phyloP scores from a whole-genome alignment of 2,329 filamentous ascomycete genomes.

The Furcasterigmium furcatum region DNA sequence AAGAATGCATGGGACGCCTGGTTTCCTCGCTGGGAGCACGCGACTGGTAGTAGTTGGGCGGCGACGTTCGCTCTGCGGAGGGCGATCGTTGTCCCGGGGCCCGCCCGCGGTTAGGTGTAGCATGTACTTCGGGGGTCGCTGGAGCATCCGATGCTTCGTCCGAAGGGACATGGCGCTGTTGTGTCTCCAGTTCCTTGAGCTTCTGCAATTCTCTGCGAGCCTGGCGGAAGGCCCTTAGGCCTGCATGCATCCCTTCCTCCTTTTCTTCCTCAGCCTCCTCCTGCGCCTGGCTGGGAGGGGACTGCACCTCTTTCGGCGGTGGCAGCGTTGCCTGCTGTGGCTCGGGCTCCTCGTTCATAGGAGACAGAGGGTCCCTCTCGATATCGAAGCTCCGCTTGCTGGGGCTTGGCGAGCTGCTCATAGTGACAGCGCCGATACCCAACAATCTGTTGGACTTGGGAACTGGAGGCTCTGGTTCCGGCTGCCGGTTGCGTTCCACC shows the following conservation, averaged over 20 bases:
- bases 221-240: constrained; percentile 54
- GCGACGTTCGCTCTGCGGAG: constrained; percentile 40
- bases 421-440: constrained; percentile 45
- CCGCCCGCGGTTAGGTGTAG: constrained; percentile 18
- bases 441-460: constrained; percentile 61
- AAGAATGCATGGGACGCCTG: constrained; percentile 15
- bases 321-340: neutral
- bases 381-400: constrained; percentile 30
- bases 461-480: constrained; percentile 31
- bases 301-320: neutral
- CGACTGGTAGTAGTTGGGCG: constrained; percentile 40
- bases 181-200: constrained; percentile 49
- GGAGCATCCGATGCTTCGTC: constrained; percentile 9
- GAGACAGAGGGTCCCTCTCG: constrained; percentile 22
- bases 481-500: constrained; percentile 43
- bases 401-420: constrained; percentile 36
- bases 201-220: constrained; percentile 54
- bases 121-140: neutral
- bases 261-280: constrained; percentile 17
- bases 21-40: constrained; percentile 41
- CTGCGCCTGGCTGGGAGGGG: neutral
- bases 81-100: constrained; percentile 27
- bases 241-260: constrained; percentile 40
- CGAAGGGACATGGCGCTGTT: constrained; percentile 30
- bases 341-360: constrained; percentile 20